Evolutionary conservation across 257 asterid genomes (phyloP).

Genomic region (Petunia axillaris): DNA sequence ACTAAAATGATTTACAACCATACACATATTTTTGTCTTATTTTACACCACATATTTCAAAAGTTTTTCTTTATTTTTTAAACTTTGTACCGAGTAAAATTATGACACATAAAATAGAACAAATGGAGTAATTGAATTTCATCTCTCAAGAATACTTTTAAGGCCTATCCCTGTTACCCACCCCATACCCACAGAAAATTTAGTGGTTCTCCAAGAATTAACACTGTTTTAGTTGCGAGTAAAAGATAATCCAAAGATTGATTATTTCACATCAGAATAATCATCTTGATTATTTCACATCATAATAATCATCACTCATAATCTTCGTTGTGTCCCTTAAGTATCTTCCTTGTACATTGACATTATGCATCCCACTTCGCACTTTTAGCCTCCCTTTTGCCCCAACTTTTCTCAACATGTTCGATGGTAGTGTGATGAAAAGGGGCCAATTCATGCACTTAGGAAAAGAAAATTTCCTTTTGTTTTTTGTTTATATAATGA

Average conservation of each 20-base stretch:
- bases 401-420: conserved; percentile 58
- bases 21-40: too few relatives aligned
- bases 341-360: conserved; percentile 20
- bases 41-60: too few relatives aligned
- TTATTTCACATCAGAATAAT: conserved; percentile 20
- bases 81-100: too few relatives aligned
- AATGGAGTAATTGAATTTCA: background rate
- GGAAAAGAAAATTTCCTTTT: conserved; percentile 27
- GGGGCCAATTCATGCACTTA: conserved; percentile 44
- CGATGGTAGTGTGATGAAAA: conserved; percentile 41
- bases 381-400: conserved; percentile 61
- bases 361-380: conserved; percentile 26
- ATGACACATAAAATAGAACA: too few relatives aligned
- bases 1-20: too few relatives aligned
- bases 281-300: conserved; percentile 24
- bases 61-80: too few relatives aligned
- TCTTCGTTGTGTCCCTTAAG: conserved; percentile 23
- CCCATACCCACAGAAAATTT: background rate
- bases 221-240: too few relatives aligned
- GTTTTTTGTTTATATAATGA: conserved; percentile 13
- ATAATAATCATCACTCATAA: background rate
- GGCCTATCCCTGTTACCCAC: background rate
- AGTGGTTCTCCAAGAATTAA: background rate
- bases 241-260: conserved; percentile 12
- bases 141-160: background rate